A percentile compares a stretch with the other conserved stretches of the same genome.
These are phyloP conservation scores for Populus hybrid DNA, from an alignment of 441 rosid species.

Conservation along the genomic window DNA sequence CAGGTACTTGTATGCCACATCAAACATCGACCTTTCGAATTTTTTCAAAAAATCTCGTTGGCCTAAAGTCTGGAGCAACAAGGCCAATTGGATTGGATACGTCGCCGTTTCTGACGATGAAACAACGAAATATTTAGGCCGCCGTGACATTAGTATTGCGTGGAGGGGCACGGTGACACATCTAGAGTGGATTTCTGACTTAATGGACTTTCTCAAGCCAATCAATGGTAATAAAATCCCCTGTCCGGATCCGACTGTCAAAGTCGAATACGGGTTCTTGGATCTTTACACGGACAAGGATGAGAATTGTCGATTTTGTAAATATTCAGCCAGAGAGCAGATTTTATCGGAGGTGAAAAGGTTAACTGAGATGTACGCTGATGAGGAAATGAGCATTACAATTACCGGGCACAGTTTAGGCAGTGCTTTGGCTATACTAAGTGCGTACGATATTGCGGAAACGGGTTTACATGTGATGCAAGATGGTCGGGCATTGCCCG, in stretches of 20 bases:
- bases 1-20: conserved; percentile 53
- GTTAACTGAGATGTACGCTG: conserved; percentile 44
- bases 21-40: conserved; percentile 54
- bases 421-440: conserved; percentile 51
- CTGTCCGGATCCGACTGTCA: conserved; percentile 67
- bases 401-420: conserved; percentile 78
- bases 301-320: conserved; percentile 39
- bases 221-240: conserved; percentile 46
- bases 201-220: conserved; percentile 54
- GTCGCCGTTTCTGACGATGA: conserved; percentile 76
- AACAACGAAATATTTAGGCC: conserved; percentile 58
- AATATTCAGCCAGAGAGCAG: conserved; percentile 55
- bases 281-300: conserved; percentile 63
- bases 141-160: conserved; percentile 65
- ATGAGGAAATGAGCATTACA: conserved; percentile 64
- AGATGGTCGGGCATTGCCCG: conserved; percentile 42
- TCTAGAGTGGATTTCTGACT: conserved; percentile 73
- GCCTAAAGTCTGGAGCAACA: conserved; percentile 59
- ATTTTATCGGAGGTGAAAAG: conserved; percentile 52
- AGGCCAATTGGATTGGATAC: conserved; percentile 81
- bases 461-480: conserved; percentile 48
- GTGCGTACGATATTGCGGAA: conserved; percentile 60
- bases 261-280: conserved; percentile 76
- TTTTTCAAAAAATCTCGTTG: conserved; percentile 61
- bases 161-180: conserved; percentile 72